Evolutionary conservation across 2,329 filamentous ascomycete species (phyloP).

Genomic region (Diaporthe sp.): DNA sequence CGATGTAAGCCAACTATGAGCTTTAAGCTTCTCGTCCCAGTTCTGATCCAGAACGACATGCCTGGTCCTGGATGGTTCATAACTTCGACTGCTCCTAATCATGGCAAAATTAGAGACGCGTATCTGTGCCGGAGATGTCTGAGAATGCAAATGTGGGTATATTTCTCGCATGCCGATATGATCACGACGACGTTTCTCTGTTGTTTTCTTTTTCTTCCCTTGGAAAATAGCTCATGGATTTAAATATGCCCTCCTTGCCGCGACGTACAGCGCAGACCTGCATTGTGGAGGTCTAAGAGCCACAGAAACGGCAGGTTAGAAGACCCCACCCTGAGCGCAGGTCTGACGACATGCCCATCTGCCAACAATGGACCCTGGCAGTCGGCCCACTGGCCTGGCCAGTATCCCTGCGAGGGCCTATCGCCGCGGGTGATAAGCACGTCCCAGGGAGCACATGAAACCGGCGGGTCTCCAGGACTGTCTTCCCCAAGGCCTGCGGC

Average conservation of each 20-base stretch:
- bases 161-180: background rate
- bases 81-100: background rate
- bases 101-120: background rate
- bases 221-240: background rate
- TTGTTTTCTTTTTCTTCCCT: too few relatives aligned
- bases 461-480: slow-evolving; percentile 11
- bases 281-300: background rate
- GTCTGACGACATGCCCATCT: slow-evolving; percentile 16
- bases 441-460: slow-evolving; percentile 25
- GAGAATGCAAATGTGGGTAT: background rate
- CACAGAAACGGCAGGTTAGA: background rate
- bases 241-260: background rate
- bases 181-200: background rate
- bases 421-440: slow-evolving; percentile 14
- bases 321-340: background rate
- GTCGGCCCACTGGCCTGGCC: background rate
- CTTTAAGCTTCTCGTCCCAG: background rate
- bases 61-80: too few relatives aligned
- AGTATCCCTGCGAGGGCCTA: slow-evolving; percentile 10
- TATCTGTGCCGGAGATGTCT: background rate
- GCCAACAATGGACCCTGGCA: background rate
- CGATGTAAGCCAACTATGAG: background rate
- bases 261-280: background rate
- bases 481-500: background rate
- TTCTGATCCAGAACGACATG: background rate